Percentiles rank a stretch among this genome's conserved stretches.
These are phyloP conservation scores for Stemphylium beticola DNA, from an alignment of 2,329 filamentous ascomycete genomes.

Conservation along the genomic window DNA sequence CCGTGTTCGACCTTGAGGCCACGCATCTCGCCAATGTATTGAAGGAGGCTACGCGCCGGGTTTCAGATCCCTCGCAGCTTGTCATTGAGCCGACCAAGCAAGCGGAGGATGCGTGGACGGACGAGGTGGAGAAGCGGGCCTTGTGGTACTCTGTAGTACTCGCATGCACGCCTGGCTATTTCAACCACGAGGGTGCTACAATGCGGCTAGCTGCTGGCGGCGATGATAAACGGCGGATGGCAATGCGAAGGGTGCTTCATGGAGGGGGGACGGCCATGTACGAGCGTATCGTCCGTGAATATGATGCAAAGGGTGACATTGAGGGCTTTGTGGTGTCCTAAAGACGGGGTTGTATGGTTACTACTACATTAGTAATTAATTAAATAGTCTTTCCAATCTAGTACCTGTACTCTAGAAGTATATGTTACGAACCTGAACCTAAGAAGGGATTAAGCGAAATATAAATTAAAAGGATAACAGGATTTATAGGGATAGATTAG, in stretches of 20 bases:
- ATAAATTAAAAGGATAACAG: too few relatives aligned
- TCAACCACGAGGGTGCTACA: conserved; percentile 14
- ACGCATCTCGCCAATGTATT: conserved; percentile 5
- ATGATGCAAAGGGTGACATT: conserved; percentile 12
- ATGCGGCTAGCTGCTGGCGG: not conserved
- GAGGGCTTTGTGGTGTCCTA: conserved; percentile 11
- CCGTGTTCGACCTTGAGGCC: conserved; percentile 1
- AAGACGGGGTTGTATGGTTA: not conserved
- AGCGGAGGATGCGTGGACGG: conserved; percentile 15
- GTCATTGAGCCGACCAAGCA: conserved; percentile 10
- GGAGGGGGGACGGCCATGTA: conserved; percentile 11
- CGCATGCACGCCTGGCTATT: conserved; percentile 19
- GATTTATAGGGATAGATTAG: too few relatives aligned
- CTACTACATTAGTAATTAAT: too few relatives aligned
- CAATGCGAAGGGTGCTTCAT: conserved; percentile 7
- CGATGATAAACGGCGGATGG: conserved; percentile 1
- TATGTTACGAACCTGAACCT: too few relatives aligned
- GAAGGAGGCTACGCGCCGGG: not conserved
- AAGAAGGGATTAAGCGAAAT: too few relatives aligned
- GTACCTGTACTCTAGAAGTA: too few relatives aligned
- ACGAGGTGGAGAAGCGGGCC: conserved; percentile 9
- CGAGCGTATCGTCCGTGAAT: conserved; percentile 9
- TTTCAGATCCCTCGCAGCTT: not conserved
- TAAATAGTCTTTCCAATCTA: too few relatives aligned
- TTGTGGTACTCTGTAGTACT: conserved; percentile 9